Evolutionary conservation across 2,329 filamentous ascomycete species (phyloP), one percentile per base, ranked within the genome.

Genomic region (Apiospora rasikravindrae): DNA sequence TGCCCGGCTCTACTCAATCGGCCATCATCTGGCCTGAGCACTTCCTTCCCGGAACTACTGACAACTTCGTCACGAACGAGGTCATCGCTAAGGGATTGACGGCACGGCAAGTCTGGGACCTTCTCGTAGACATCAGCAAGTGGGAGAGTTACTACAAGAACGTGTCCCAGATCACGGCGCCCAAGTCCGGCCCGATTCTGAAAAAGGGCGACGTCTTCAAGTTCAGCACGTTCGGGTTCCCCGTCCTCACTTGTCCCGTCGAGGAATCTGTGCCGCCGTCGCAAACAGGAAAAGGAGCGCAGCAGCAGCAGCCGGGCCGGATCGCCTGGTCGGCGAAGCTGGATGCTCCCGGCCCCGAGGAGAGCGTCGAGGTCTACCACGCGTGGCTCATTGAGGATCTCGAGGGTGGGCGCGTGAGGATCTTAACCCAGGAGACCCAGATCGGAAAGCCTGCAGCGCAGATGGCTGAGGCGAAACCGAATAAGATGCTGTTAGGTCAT

Each of bases 1-100:
- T 37, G 57, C 8, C 13, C 2, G 40, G 40, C n/a, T n/a, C 40
- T 47, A 67, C 40, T 13, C 66, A 68, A 47, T 26, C 75, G 1
- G 71, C 75, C 66, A 78, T 80, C 64, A 72, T 71, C 42, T 80
- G 78, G 79, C 78, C 78, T 2, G 53, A 75, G 47, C 73, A 76
- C 24, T 80, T 75, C 71, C 76, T 77, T 0, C 79, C 78, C 1
- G 78, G 78, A 26, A 77, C 74, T 1, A 79, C 78, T 7, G 78
- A 80, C 71, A 80, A 79, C 69, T 80, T 75, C 45, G 77, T 79
- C 24, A 78, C 77, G 26, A 80, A 80, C 67, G 79, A 80, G 40
- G 73, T 78, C 19, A 77, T 78, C 69, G 77, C 73, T 49, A 77
- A 75, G 47, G 78, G 76, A 26, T 72, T 80, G 70, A 77, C 75